Evolutionary conservation across 257 asterid genomes (phyloP), one percentile per base, ranked within the genome.

Genomic region (Mentha longifolia): DNA sequence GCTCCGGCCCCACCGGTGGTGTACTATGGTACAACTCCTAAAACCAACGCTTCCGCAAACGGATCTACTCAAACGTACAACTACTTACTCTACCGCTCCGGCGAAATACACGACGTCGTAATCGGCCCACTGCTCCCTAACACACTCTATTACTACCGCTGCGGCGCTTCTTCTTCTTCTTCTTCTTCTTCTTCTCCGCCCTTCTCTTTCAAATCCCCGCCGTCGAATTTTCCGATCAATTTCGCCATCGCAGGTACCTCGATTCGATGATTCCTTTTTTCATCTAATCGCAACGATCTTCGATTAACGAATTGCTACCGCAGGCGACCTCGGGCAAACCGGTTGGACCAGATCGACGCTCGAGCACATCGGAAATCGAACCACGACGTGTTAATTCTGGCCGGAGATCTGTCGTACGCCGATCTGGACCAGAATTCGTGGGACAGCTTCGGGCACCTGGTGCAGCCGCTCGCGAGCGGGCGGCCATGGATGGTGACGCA

Each of bases 401-500:
- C 97, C 0, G 98, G 98, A 13, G 98, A 93, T 33, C 56, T 90
- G 15, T 84, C 98, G 0, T 92, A 92, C 1, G 97, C 98, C 0
- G 97, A 92, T 46, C 19, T 31, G 0, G 0, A 2, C 55, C 97
- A 94, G 22, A 83, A 84, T 0, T 5, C 8, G 0, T 94, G 99
- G 97, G 99, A 94, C 81, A 82, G 89, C 0, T 94, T 87, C 33
- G 99, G 97, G 1, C 80, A 81, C 0, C 19, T 91, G 62, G 95
- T 89, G 43, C 85, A 91, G 77, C 86, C 88, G 0, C 77, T 84
- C 6, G 89, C 97, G 0, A 86, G 96, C 79, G 16, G 28, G 4
- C 81, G 97, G 57, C 97, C 98, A 0, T 94, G 98, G 99, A 94
- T 94, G 99, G 97, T 88, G 55, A 91, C 96, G 3, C 86, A 87